Evolutionary conservation across 305 asterid species (phyloP).

Genomic region (Coffea humblotiana): DNA sequence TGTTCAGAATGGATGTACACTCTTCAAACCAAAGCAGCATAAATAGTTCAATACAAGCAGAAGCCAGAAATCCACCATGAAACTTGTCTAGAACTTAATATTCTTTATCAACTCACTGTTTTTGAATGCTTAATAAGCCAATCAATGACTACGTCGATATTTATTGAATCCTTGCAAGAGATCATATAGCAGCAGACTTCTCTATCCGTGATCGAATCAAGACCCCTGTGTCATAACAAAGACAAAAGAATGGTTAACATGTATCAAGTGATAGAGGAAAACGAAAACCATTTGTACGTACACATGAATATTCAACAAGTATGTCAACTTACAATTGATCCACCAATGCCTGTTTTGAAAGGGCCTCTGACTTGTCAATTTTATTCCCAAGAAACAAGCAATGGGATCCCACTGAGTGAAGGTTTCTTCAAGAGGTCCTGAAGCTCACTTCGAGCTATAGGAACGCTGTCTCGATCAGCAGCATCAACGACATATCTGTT

Average conservation of each 20-base stretch:
- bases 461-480: conserved; percentile 91
- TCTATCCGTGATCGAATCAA: conserved; percentile 63
- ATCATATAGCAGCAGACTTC: conserved; percentile 97
- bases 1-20: neutral
- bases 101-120: conserved; percentile 41
- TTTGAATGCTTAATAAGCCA: conserved; percentile 87
- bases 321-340: conserved; percentile 72
- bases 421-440: conserved; percentile 83
- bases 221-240: conserved; percentile 43
- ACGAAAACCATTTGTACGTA: neutral
- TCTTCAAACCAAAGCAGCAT: neutral
- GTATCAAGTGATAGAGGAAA: conserved; percentile 5
- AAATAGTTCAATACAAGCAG: conserved; percentile 3
- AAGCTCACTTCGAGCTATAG: conserved; percentile 72
- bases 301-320: conserved; percentile 6
- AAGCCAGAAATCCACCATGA: neutral
- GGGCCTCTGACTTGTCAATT: conserved; percentile 91
- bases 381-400: conserved; percentile 88
- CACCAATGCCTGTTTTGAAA: conserved; percentile 63
- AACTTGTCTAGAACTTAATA: neutral
- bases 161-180: conserved; percentile 80
- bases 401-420: conserved; percentile 65
- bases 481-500: conserved; percentile 91
- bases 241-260: neutral
- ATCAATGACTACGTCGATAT: conserved; percentile 69